phyloP scores from a whole-genome alignment of 371 early-diverging fungal genomes.

The Rhizomucor pusillus region DNA sequence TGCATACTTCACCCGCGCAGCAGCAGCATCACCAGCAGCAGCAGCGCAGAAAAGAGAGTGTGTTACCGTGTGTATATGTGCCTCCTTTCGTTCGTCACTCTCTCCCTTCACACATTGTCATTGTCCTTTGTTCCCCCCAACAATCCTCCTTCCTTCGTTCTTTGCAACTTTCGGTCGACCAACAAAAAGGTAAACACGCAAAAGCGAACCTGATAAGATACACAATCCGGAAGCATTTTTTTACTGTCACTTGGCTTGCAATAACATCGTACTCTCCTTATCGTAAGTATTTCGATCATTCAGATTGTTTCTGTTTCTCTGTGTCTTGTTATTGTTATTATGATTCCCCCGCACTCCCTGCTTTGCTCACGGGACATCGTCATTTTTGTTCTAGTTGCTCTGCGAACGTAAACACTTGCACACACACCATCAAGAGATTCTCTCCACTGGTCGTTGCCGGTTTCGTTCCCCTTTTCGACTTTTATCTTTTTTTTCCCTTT shows the following conservation, averaged over 20 bases:
- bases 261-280: conserved; percentile 3
- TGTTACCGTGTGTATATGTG: conserved; percentile 16
- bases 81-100: conserved; percentile 13
- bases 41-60: conserved; percentile 15
- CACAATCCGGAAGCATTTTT: background rate
- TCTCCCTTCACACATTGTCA: background rate
- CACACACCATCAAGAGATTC: too few species aligned
- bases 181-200: too few species aligned
- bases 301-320: background rate
- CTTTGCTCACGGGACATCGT: conserved; percentile 8
- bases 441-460: too few species aligned
- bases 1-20: conserved; percentile 24
- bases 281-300: background rate
- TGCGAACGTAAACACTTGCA: background rate
- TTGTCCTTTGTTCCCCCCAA: background rate
- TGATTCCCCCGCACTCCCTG: background rate
- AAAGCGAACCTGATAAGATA: too few species aligned
- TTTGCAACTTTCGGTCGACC: background rate
- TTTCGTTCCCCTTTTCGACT: background rate
- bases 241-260: conserved; percentile 1
- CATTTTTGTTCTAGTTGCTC: conserved; percentile 17
- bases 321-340: background rate
- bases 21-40: too few species aligned
- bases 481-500: background rate
- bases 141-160: background rate